These are phyloP conservation scores for Melanomma pulvis-pyrius DNA, from an alignment of 495 filamentous ascomycete genomes.

Conservation along the genomic window DNA sequence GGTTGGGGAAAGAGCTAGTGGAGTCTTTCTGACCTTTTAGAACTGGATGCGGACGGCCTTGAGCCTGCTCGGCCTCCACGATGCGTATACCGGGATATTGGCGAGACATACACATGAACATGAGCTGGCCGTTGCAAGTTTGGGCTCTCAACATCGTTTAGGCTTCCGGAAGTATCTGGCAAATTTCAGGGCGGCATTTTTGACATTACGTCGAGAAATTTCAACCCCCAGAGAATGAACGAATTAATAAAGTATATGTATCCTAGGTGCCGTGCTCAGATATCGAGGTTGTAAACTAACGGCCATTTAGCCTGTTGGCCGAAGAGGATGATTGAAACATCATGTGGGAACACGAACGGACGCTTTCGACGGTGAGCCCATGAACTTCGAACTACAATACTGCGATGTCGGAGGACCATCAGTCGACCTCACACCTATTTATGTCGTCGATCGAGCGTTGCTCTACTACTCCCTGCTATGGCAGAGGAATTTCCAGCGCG, in stretches of 20 bases:
- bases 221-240: not conserved
- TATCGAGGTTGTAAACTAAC: not conserved
- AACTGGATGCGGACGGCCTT: not conserved
- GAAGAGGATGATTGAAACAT: no score
- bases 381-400: not conserved
- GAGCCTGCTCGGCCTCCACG: not conserved
- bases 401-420: not conserved
- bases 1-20: constrained; percentile 54
- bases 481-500: not conserved
- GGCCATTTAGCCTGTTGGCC: not conserved
- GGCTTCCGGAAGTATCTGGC: not conserved
- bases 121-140: no score
- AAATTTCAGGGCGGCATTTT: not conserved
- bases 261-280: not conserved
- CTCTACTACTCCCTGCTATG: not conserved
- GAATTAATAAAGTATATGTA: not conserved
- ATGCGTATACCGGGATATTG: not conserved
- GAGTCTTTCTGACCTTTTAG: no score
- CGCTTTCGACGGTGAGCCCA: not conserved
- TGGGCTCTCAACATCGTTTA: no score
- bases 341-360: not conserved
- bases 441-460: not conserved
- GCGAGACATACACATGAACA: not conserved
- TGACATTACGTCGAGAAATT: not conserved
- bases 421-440: not conserved